Evolutionary conservation across 345 rosid genomes (phyloP).

Genomic region (Boechera stricta): DNA sequence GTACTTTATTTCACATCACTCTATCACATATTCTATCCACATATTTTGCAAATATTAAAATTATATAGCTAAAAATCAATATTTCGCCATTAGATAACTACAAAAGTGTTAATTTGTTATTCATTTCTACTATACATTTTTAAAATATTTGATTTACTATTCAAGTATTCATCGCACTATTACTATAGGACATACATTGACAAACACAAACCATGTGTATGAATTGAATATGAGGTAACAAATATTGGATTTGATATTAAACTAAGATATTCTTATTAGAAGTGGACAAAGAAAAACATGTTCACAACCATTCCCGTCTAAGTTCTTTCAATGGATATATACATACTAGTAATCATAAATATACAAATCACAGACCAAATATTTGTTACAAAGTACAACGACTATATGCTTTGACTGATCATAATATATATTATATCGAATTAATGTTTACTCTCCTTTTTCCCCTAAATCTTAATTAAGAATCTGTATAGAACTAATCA

Average conservation of each 20-base stretch:
- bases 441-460: background rate
- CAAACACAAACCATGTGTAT: conserved; percentile 37
- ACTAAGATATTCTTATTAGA: conserved; percentile 23
- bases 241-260: conserved; percentile 24
- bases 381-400: conserved; percentile 40
- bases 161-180: background rate
- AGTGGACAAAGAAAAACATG: conserved; percentile 58
- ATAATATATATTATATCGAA: conserved; percentile 2
- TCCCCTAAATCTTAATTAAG: conserved; percentile 38
- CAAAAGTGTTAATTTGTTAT: background rate
- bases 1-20: background rate
- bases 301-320: conserved; percentile 49
- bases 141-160: background rate
- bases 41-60: background rate
- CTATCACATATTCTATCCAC: background rate
- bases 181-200: background rate
- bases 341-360: conserved; percentile 18
- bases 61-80: background rate
- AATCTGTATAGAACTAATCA: conserved; percentile 46
- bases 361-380: conserved; percentile 41
- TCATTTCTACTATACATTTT: background rate
- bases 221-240: conserved; percentile 9
- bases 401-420: conserved; percentile 42
- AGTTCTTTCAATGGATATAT: conserved; percentile 46
- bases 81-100: background rate